Evolutionary conservation across 1,284 basidiomycete species (phyloP).

Genomic region (Rhodotorula sp.): DNA sequence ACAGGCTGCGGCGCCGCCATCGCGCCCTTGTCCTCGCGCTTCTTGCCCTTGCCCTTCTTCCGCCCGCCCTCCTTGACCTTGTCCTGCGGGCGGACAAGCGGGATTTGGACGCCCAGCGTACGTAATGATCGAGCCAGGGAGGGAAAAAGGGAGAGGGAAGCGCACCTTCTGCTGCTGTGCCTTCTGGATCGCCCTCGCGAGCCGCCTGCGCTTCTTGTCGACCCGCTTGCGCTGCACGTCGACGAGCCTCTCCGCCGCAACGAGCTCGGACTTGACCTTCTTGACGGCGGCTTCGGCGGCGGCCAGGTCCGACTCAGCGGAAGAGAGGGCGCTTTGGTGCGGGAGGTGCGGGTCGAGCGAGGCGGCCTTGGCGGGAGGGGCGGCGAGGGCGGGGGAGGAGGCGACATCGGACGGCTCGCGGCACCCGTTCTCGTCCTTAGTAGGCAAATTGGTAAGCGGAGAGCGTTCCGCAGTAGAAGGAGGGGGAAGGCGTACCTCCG

Average conservation of each 20-base stretch:
- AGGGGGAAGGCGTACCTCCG: too few species aligned
- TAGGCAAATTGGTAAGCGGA: neutral
- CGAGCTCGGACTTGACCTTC: neutral
- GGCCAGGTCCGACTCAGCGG: neutral
- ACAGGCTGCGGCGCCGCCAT: too few species aligned
- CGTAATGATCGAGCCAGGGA: too few species aligned
- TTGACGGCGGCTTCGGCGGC: neutral
- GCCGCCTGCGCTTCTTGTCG: conserved; percentile 12
- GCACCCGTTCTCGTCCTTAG: neutral
- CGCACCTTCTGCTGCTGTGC: conserved; percentile 42
- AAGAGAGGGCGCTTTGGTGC: neutral
- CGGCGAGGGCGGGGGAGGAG: neutral
- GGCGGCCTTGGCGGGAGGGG: neutral
- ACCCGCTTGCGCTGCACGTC: neutral
- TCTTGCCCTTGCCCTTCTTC: neutral
- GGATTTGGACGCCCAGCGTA: neutral
- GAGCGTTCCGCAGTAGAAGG: too few species aligned
- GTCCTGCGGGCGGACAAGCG: neutral
- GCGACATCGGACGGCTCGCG: neutral
- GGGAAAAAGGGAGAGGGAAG: neutral
- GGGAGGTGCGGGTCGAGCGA: neutral
- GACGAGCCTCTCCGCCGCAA: neutral
- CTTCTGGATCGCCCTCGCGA: conserved; percentile 18
- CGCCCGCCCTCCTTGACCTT: neutral
- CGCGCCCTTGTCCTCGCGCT: neutral